Conservation (phyloP, 345 rosid genomes). For the Iberis pinnata region DNA sequence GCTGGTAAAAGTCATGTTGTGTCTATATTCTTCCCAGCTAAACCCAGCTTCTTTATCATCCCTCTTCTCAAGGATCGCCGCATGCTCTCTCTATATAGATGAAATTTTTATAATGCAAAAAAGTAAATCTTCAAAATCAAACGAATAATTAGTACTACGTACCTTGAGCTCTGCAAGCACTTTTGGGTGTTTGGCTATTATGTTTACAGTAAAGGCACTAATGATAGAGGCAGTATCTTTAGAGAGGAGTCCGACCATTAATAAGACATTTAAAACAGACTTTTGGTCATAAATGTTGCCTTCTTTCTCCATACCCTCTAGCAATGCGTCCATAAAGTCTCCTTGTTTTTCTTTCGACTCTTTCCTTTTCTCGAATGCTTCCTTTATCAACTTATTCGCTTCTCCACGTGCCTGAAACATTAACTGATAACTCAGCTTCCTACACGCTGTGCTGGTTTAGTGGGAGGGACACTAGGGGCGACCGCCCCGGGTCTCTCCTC, state of each 20-base stretch:
- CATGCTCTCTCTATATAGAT: constrained; percentile 4
- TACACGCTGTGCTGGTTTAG: no score
- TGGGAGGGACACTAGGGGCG: no score
- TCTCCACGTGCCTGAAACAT: constrained; percentile 16
- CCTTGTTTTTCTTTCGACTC: neutral
- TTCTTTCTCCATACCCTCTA: constrained; percentile 21
- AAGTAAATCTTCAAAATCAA: no score
- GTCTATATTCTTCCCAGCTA: constrained; percentile 39
- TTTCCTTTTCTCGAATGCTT: constrained; percentile 8
- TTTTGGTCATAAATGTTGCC: neutral
- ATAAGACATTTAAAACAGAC: neutral
- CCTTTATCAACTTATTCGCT: constrained; percentile 13
- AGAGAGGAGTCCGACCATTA: no score
- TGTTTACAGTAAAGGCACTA: constrained; percentile 8
- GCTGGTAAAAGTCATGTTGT: constrained; percentile 36
- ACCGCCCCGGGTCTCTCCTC: no score
- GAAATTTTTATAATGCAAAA: no score
- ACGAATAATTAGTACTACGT: no score
- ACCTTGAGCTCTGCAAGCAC: constrained; percentile 21
- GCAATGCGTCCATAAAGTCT: constrained; percentile 26
- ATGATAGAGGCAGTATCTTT: constrained; percentile 18
- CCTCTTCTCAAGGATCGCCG: constrained; percentile 17
- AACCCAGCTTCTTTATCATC: neutral
- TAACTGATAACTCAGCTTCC: no score
- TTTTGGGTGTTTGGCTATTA: constrained; percentile 17